These are phyloP conservation scores for Gossypium turneri DNA, from an alignment of 345 rosid genomes.

Conservation along the genomic window DNA sequence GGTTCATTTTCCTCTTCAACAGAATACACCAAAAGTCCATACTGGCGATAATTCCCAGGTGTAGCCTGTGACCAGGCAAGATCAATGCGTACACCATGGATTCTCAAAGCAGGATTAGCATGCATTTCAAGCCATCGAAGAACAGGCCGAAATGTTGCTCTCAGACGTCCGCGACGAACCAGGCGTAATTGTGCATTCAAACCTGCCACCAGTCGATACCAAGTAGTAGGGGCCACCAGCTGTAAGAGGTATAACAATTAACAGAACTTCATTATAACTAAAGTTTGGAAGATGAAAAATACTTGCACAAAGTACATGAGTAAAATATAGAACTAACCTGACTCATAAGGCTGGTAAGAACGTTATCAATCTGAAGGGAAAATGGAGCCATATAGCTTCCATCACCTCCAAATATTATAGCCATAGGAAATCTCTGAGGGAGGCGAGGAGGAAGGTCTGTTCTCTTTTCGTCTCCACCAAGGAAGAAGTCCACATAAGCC, in stretches of 20 bases:
- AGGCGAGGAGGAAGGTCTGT: slow-evolving; percentile 91
- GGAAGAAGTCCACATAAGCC: slow-evolving; percentile 94
- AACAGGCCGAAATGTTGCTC: slow-evolving; percentile 61
- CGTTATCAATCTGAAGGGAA: slow-evolving; percentile 85
- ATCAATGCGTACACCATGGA: slow-evolving; percentile 62
- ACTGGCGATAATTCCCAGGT: slow-evolving; percentile 79
- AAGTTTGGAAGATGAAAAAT: slow-evolving; percentile 10
- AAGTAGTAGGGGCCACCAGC: slow-evolving; percentile 83
- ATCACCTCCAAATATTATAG: slow-evolving; percentile 91
- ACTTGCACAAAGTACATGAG: neutral
- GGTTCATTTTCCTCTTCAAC: slow-evolving; percentile 45
- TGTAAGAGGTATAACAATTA: slow-evolving; percentile 31
- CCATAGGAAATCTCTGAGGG: slow-evolving; percentile 72
- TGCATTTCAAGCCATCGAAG: slow-evolving; percentile 87
- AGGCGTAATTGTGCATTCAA: slow-evolving; percentile 92
- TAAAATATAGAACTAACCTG: slow-evolving; percentile 51
- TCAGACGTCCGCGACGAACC: slow-evolving; percentile 77
- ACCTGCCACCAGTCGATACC: slow-evolving; percentile 98
- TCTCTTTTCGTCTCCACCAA: slow-evolving; percentile 99
- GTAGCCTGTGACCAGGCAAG: slow-evolving; percentile 95
- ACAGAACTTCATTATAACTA: slow-evolving; percentile 18
- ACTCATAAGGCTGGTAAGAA: slow-evolving; percentile 85
- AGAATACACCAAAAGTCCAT: slow-evolving; percentile 74
- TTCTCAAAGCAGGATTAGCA: slow-evolving; percentile 79
- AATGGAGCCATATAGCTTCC: slow-evolving; percentile 98